phyloP scores from a whole-genome alignment of 176 grass and related monocot species.

The Carex scoparia region DNA sequence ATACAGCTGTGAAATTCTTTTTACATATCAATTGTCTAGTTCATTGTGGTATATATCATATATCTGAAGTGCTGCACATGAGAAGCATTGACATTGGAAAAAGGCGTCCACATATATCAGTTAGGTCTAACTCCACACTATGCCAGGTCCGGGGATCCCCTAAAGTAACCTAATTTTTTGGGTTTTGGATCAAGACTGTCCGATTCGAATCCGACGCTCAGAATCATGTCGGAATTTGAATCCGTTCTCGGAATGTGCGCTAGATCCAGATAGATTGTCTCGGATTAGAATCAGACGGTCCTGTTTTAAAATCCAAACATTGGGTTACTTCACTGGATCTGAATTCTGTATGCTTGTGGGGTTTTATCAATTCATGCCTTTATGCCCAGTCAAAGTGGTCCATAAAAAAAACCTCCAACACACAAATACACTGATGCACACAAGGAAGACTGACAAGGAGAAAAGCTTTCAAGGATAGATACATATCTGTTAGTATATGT shows the following conservation, averaged over 20 bases:
- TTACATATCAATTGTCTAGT: neutral
- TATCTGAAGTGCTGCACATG: neutral
- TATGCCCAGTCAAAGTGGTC: neutral
- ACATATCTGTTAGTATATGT: constrained; percentile 2
- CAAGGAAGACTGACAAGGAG: neutral
- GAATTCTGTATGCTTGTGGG: neutral
- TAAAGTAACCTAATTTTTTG: too few relatives aligned
- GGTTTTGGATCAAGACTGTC: too few relatives aligned
- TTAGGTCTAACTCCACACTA: constrained; percentile 18
- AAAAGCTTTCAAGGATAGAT: neutral
- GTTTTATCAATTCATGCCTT: neutral
- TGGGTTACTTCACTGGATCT: too few relatives aligned
- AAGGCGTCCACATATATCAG: neutral
- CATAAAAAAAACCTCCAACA: neutral
- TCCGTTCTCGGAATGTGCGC: too few relatives aligned
- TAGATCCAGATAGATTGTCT: too few relatives aligned
- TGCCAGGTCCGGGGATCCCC: neutral
- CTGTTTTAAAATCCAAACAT: too few relatives aligned
- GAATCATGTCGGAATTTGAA: too few relatives aligned
- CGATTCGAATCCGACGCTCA: too few relatives aligned
- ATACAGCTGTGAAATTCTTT: neutral
- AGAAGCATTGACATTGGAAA: constrained; percentile 7
- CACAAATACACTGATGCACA: neutral
- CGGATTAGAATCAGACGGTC: too few relatives aligned
- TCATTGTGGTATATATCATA: neutral